Evolutionary conservation across 208 protist genomes (phyloP).

Genomic region (Strigomonas culicis): DNA sequence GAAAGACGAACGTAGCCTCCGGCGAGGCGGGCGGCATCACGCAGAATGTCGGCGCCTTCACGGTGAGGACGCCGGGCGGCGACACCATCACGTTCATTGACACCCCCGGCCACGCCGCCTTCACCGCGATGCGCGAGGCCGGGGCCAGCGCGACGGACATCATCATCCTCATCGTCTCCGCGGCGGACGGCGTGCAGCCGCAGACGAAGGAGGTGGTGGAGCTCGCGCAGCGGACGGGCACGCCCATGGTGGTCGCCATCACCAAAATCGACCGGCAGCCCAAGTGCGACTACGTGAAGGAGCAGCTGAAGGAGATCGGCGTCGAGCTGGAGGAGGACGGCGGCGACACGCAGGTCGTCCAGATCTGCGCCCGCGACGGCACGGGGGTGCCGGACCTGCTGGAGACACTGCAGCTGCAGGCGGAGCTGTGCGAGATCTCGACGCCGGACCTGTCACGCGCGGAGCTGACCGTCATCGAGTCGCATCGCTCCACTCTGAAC

Average conservation of each 20-base stretch:
- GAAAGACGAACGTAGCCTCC: conserved; percentile 91
- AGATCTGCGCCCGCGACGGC: conserved; percentile 90
- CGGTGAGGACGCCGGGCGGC: conserved; percentile 36
- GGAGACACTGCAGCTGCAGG: conserved; percentile 85
- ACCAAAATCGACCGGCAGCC: conserved; percentile 97
- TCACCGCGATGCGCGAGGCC: conserved; percentile 93
- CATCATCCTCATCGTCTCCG: conserved; percentile 95
- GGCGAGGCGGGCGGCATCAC: conserved; percentile 98
- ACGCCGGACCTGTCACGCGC: conserved; percentile 66
- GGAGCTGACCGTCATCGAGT: conserved; percentile 93
- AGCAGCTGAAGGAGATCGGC: conserved; percentile 70
- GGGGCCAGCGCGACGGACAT: conserved; percentile 96
- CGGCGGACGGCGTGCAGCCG: conserved; percentile 94
- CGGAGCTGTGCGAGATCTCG: conserved; percentile 87
- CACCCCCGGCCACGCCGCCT: conserved; percentile 97
- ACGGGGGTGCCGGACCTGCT: conserved; percentile 84
- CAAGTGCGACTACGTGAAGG: conserved; percentile 72
- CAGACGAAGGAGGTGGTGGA: conserved; percentile 94
- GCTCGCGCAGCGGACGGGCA: conserved; percentile 53
- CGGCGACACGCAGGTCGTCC: conserved; percentile 91
- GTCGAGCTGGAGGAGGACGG: conserved; percentile 92
- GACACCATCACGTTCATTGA: conserved; percentile 96
- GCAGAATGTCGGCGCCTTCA: conserved; percentile 96
- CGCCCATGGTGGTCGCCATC: conserved; percentile 94
- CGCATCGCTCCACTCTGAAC: conserved; percentile 5